Conservation (phyloP, 345 rosid species). For the Erodium maritimum region DNA sequence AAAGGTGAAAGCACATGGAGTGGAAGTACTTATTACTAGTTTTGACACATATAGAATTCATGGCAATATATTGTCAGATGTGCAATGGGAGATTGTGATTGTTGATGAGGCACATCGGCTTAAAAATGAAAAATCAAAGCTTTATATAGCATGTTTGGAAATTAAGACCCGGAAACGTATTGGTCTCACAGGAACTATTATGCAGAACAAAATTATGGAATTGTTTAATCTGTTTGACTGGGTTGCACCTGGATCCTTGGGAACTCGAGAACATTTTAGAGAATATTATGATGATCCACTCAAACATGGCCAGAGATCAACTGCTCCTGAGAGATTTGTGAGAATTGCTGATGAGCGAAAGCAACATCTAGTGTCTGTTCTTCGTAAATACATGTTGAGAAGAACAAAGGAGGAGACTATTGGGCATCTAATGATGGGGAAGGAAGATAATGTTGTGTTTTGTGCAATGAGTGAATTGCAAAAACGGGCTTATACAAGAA, state of each 20-base stretch:
- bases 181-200: slow-evolving; percentile 84
- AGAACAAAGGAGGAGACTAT: slow-evolving; percentile 97
- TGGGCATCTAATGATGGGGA: slow-evolving; percentile 94
- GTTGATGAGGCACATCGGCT: slow-evolving; percentile 92
- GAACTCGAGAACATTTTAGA: slow-evolving; percentile 81
- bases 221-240: slow-evolving; percentile 80
- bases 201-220: slow-evolving; percentile 93
- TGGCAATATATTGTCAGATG: slow-evolving; percentile 49
- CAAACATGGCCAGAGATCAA: slow-evolving; percentile 77
- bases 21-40: slow-evolving; percentile 71
- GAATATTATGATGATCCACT: slow-evolving; percentile 82
- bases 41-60: slow-evolving; percentile 77
- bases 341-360: slow-evolving; percentile 70
- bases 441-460: slow-evolving; percentile 91
- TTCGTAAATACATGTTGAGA: slow-evolving; percentile 69
- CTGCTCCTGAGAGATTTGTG: slow-evolving; percentile 72
- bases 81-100: slow-evolving; percentile 75
- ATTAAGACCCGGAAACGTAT: slow-evolving; percentile 51
- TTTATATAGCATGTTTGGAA: slow-evolving; percentile 56
- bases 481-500: slow-evolving; percentile 68
- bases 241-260: slow-evolving; percentile 81
- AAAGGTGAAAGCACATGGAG: slow-evolving; percentile 52
- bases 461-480: slow-evolving; percentile 90
- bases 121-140: slow-evolving; percentile 87
- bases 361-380: slow-evolving; percentile 57